Conservation (phyloP, 2,329 filamentous ascomycete genomes). For the Coniochaeta prunicola region DNA sequence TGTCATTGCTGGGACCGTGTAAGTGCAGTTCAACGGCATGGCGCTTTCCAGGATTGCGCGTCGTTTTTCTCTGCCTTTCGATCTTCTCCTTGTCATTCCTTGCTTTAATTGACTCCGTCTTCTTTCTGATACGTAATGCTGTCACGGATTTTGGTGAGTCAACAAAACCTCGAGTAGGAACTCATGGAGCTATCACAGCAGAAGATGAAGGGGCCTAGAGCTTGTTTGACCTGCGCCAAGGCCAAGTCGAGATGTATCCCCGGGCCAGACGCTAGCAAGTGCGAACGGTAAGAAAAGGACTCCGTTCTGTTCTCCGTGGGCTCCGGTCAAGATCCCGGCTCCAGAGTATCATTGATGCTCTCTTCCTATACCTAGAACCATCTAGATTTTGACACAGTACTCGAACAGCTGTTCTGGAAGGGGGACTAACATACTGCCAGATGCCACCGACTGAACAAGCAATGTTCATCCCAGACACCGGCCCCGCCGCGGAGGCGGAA, state of each 20-base stretch:
- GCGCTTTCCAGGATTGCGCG: neutral
- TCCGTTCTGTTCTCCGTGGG: neutral
- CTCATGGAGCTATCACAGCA: slow-evolving; percentile 2
- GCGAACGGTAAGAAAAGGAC: slow-evolving; percentile 33
- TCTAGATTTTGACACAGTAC: too few relatives aligned
- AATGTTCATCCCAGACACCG: slow-evolving; percentile 38
- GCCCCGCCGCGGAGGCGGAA: slow-evolving; percentile 40
- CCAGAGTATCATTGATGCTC: too few relatives aligned
- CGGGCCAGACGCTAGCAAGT: slow-evolving; percentile 32
- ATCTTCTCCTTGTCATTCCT: neutral
- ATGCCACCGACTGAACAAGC: slow-evolving; percentile 39
- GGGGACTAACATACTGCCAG: slow-evolving; percentile 17
- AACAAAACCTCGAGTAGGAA: neutral
- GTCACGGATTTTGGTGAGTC: neutral
- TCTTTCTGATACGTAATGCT: neutral
- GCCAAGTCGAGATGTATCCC: slow-evolving; percentile 44
- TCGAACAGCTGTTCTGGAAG: neutral
- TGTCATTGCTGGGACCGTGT: neutral
- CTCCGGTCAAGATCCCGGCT: too few relatives aligned
- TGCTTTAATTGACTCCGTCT: neutral
- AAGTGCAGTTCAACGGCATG: neutral
- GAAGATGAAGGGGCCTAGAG: slow-evolving; percentile 35
- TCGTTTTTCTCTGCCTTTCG: neutral
- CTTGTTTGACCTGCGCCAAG: slow-evolving; percentile 42
- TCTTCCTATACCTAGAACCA: too few relatives aligned